These are phyloP conservation scores for Parastagonospora nodorum DNA, from an alignment of 2,329 filamentous ascomycete genomes.

Conservation along the genomic window DNA sequence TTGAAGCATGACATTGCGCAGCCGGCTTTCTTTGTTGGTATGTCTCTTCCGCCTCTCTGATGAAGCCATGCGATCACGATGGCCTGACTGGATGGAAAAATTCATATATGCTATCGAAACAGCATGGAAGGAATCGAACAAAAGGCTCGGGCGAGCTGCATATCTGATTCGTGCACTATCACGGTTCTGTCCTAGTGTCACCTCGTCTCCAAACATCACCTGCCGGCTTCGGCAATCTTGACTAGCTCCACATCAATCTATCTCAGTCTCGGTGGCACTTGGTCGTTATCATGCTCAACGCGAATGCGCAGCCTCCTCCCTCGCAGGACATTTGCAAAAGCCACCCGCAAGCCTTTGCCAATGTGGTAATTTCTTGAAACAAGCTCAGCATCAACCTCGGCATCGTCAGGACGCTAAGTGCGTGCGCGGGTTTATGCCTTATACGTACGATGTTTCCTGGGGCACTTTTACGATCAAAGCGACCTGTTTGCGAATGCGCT, in stretches of 20 bases:
- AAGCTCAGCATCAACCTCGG: not conserved
- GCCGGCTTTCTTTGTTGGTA: slow-evolving; percentile 78
- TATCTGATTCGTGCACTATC: not conserved
- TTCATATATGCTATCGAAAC: not conserved
- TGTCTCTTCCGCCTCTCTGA: slow-evolving; percentile 60
- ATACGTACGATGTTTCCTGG: not conserved
- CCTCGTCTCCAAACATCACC: not conserved
- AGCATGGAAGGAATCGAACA: not conserved
- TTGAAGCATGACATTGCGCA: slow-evolving; percentile 79
- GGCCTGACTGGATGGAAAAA: not conserved
- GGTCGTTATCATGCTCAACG: no score
- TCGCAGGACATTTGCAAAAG: no score
- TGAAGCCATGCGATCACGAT: not conserved
- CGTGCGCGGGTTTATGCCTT: not conserved
- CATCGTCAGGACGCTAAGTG: not conserved
- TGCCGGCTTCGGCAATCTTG: not conserved
- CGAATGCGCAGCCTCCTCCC: no score
- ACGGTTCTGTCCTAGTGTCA: not conserved
- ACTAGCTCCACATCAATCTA: not conserved
- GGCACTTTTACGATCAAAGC: not conserved
- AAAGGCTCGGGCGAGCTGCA: not conserved
- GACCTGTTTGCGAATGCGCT: not conserved
- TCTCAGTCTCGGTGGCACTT: not conserved
- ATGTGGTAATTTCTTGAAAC: not conserved
- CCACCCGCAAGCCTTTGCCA: not conserved